These are phyloP conservation scores for Nicotiana paniculata DNA, from an alignment of 257 asterid genomes.

Conservation along the genomic window DNA sequence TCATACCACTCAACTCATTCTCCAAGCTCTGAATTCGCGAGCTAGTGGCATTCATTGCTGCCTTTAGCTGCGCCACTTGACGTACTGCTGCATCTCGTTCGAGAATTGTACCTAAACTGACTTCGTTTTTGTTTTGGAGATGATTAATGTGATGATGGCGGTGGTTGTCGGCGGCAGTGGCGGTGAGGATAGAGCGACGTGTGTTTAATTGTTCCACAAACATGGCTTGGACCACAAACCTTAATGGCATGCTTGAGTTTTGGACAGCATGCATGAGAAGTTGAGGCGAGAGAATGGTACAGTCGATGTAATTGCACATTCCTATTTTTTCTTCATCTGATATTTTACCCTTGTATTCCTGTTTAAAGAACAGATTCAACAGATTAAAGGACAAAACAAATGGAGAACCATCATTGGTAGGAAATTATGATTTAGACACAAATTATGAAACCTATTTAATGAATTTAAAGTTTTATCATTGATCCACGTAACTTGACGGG, in stretches of 20 bases:
- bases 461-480: no score
- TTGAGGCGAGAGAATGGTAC: constrained; percentile 52
- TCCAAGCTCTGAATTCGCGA: constrained; percentile 57
- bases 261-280: constrained; percentile 83
- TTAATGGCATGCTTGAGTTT: constrained; percentile 71
- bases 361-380: background rate
- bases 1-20: constrained; percentile 57
- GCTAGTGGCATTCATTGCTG: constrained; percentile 54
- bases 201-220: constrained; percentile 82
- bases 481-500: no score
- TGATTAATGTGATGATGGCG: constrained; percentile 9
- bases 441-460: background rate
- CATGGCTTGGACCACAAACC: constrained; percentile 95
- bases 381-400: background rate
- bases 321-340: constrained; percentile 51
- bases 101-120: constrained; percentile 59
- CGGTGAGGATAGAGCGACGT: constrained; percentile 60
- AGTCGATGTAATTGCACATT: constrained; percentile 75
- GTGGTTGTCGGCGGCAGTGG: constrained; percentile 28
- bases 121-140: constrained; percentile 10
- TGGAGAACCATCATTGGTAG: background rate
- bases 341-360: constrained; percentile 40
- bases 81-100: constrained; percentile 67
- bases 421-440: background rate
- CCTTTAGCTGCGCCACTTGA: constrained; percentile 56